Conservation (phyloP, 2,329 filamentous ascomycete species). For the Dothiorella sarmentorum region DNA sequence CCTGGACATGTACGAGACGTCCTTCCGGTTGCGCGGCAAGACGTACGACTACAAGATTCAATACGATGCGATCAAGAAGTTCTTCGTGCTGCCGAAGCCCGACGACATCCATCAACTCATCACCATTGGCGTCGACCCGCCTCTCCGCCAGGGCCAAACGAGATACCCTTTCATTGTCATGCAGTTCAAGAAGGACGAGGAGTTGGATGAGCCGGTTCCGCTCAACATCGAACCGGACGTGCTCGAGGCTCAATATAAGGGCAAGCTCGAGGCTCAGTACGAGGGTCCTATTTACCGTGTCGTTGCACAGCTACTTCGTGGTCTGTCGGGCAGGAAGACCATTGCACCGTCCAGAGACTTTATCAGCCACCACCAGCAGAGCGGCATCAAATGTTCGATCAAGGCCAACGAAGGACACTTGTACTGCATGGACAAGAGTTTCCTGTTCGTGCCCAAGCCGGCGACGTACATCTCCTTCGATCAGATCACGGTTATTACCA, state of each 20-base stretch:
- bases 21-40: slow-evolving; percentile 94
- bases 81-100: slow-evolving; percentile 97
- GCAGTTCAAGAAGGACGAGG: slow-evolving; percentile 97
- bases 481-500: slow-evolving; percentile 84
- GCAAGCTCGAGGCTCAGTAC: slow-evolving; percentile 83
- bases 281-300: slow-evolving; percentile 92
- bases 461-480: slow-evolving; percentile 97
- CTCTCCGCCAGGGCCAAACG: slow-evolving; percentile 93
- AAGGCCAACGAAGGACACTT: slow-evolving; percentile 98
- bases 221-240: slow-evolving; percentile 93
- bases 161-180: slow-evolving; percentile 98
- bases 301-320: slow-evolving; percentile 91
- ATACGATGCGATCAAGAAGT: slow-evolving; percentile 97
- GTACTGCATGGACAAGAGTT: slow-evolving; percentile 95
- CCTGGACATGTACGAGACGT: slow-evolving; percentile 98
- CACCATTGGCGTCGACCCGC: slow-evolving; percentile 89
- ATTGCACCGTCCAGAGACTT: slow-evolving; percentile 94
- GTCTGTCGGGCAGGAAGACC: slow-evolving; percentile 91
- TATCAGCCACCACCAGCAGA: slow-evolving; percentile 85
- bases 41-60: slow-evolving; percentile 99
- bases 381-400: slow-evolving; percentile 98
- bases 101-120: slow-evolving; percentile 96
- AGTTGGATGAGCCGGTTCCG: slow-evolving; percentile 62
- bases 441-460: slow-evolving; percentile 98
- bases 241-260: slow-evolving; percentile 80